Evolutionary conservation across 345 rosid species (phyloP).

Genomic region (Trapa incisa): DNA sequence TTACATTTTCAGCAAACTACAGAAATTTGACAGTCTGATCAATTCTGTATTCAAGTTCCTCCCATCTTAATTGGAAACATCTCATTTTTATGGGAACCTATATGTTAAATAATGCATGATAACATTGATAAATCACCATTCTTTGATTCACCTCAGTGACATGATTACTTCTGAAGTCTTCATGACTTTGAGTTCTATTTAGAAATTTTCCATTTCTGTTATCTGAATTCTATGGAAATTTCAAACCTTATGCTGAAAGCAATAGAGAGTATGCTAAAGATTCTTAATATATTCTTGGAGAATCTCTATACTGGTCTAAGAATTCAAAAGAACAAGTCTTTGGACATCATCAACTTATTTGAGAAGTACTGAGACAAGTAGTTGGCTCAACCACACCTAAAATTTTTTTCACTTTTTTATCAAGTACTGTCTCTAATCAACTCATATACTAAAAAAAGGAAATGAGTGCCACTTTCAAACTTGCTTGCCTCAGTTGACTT

Average conservation of each 20-base stretch:
- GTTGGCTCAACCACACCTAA: background rate
- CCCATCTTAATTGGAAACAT: background rate
- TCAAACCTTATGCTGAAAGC: background rate
- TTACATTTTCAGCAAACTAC: background rate
- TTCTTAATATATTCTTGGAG: background rate
- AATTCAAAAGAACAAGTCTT: background rate
- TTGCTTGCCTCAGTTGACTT: background rate
- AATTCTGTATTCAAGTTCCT: background rate
- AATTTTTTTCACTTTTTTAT: background rate
- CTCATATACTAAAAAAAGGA: background rate
- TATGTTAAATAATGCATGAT: background rate
- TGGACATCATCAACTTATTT: background rate
- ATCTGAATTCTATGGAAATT: background rate
- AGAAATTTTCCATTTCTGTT: background rate
- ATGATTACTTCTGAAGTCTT: background rate
- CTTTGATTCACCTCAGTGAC: background rate
- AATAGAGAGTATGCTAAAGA: background rate
- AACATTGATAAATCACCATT: background rate
- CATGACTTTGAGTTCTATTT: background rate
- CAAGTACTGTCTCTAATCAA: background rate
- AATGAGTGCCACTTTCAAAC: background rate
- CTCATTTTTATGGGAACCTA: background rate
- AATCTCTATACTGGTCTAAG: background rate
- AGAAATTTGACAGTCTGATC: background rate
- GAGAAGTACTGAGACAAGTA: background rate